Base-by-base conservation (phyloP, 345 rosid genomes). In the Linum usitatissimum region DNA sequence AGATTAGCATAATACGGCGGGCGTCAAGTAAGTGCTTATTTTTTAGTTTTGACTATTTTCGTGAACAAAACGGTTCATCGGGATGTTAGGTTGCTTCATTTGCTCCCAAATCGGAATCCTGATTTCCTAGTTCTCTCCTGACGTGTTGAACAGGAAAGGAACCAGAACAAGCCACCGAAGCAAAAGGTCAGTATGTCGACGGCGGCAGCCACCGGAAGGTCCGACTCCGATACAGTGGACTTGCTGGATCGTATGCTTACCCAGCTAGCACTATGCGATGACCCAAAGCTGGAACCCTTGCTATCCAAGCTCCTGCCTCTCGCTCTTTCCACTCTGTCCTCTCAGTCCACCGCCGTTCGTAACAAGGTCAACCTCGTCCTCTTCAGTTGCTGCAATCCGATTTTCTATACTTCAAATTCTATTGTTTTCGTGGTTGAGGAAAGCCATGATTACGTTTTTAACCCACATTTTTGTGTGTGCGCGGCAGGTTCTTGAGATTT, bases 161-260 rank as follows among this genome's bases (percentile, higher is more conserved):
- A 42, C 49, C 49, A 14, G 49, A 42, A 42, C 3, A 42, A 3
- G 14, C 49, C 49, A 8, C 49, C 49, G 15, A 42, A 42, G 49
- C 49, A 0, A 42, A 42, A 42, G 14, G 6, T 42, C 14, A 42
- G 49, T 14, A 42, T 55, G 18, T 57, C 81, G 3, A 39, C 84
- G 48, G 28, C 80, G 21, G 14, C 76, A 6, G 40, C 74, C 30
- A 30, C 70, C 6, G 48, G 78, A 38, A 88, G 71, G 66, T 79
- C 98, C 36, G 96, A 84, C 31, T 77, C 64, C n/a, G 92, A 91
- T 63, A 64, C 80, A 18, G 96, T 86, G 65, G 96, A 89, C 72
- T 70, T 86, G 79, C 93, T 92, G 63, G 95, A 92, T 77, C 92
- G 95, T 49, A 89, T 92, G 96, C 80, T 88, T 17, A 91, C 98